Base-by-base conservation (phyloP, 352 stramenopile species). In the Phytophthora capsici region DNA sequence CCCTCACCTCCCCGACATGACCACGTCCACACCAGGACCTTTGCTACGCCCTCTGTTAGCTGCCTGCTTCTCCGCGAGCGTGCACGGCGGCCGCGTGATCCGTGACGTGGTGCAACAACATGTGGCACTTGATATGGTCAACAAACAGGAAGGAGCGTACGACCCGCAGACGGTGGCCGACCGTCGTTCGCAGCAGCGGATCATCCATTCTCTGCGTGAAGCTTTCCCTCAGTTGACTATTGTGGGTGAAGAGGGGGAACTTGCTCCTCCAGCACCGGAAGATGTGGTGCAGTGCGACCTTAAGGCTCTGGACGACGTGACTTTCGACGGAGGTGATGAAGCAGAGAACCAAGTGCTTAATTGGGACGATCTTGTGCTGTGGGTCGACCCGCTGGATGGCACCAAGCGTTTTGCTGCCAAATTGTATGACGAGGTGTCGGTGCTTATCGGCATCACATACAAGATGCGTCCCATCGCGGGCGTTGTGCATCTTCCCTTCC, bases 151-250 rank as follows among this genome's bases (percentile, higher is more conserved):
- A 50, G 77, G 76, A 53, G 73, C 77, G 44, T 93, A 89, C 69
- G 85, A 93, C 57, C 85, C 85, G 53, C 85, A 93, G 73, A 93
- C 85, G 6, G 65, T 91, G 25, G 85, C 85, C 2, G 85, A 93
- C 55, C 83, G 82, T 10, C 85, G 85, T 51, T 82, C 82, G 23
- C 85, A 93, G 66, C 82, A 91, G 72, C 80, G 85, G 16, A 89
- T 91, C 49, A 58, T 90, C 25, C 52, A 84, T 44, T 78, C 85
- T 10, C 66, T 93, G 49, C 82, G 80, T 19, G 56, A 78, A 17
- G 67, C 85, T 20, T 89, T 82, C 57, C 80, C 82, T 17, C 57
- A 73, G 8, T 32, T 90, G 44, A 73, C 64, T 0, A 73, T 73
- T 10, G 64, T 73, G 14, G 85, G 85, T 17, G 85, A 93, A 57